phyloP scores from a whole-genome alignment of 176 grass and related monocot genomes.

The Oryza glaberrima region DNA sequence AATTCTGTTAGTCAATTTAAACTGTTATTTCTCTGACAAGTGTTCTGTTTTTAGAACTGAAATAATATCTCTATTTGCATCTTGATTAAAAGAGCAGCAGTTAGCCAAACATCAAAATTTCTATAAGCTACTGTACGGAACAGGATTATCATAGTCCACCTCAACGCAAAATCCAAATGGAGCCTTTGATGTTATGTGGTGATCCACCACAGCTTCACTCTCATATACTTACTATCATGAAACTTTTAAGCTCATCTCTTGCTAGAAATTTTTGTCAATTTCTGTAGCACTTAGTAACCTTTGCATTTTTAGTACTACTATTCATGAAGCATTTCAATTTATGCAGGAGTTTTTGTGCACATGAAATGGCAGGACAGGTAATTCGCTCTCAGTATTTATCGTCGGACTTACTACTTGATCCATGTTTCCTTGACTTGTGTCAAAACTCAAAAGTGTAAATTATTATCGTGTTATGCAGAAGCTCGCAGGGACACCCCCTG shows the following conservation, averaged over 20 bases:
- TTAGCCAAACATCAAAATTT: neutral
- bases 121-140: neutral
- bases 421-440: conserved; percentile 10
- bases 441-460: conserved; percentile 25
- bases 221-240: neutral
- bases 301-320: conserved; percentile 34
- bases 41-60: no score
- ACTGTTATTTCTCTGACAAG: no score
- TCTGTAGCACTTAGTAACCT: neutral
- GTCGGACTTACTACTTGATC: conserved; percentile 34
- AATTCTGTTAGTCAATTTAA: no score
- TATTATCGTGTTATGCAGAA: conserved; percentile 52
- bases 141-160: neutral
- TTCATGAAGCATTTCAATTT: conserved; percentile 33
- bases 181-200: neutral
- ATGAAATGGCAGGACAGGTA: conserved; percentile 76
- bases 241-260: conserved; percentile 9
- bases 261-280: neutral
- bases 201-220: conserved; percentile 2
- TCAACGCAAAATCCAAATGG: neutral
- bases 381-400: conserved; percentile 6
- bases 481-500: conserved; percentile 49
- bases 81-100: neutral
- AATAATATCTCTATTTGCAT: no score
- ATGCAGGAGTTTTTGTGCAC: conserved; percentile 77